Evolutionary conservation across 352 stramenopile species (phyloP).

Genomic region (Phytopythium kandeliae): DNA sequence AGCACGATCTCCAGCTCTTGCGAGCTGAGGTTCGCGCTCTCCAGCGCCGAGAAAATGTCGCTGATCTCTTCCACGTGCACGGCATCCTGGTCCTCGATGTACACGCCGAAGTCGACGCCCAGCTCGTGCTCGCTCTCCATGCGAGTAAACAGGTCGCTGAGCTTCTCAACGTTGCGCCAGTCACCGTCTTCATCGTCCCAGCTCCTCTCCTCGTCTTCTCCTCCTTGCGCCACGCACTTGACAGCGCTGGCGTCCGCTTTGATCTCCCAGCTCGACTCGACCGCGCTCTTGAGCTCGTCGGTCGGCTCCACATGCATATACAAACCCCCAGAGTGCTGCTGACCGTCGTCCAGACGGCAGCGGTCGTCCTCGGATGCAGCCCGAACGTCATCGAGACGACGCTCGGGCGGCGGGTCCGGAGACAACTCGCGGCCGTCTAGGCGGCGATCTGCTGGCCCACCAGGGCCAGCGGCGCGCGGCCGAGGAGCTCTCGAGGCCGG

Average conservation of each 20-base stretch:
- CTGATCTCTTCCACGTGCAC: slow-evolving; percentile 55
- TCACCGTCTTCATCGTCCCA: slow-evolving; percentile 26
- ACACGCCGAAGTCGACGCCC: slow-evolving; percentile 36
- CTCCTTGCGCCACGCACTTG: slow-evolving; percentile 6
- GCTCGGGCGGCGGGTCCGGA: slow-evolving; percentile 7
- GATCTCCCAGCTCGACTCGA: slow-evolving; percentile 2
- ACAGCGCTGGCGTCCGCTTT: not conserved
- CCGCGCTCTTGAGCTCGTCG: slow-evolving; percentile 3
- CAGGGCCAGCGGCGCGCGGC: slow-evolving; percentile 12
- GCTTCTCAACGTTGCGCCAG: slow-evolving; percentile 39
- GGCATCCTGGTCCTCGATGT: slow-evolving; percentile 44
- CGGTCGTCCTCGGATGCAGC: slow-evolving; percentile 9
- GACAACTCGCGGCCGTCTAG: slow-evolving; percentile 22
- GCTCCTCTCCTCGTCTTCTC: slow-evolving; percentile 9
- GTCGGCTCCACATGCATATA: slow-evolving; percentile 9
- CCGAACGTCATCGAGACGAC: slow-evolving; percentile 8
- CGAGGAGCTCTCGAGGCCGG: slow-evolving; percentile 4
- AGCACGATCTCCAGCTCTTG: slow-evolving; percentile 7
- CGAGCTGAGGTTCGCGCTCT: slow-evolving; percentile 17
- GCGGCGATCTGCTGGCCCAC: slow-evolving; percentile 14
- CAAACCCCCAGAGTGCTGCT: slow-evolving; percentile 15
- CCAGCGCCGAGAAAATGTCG: slow-evolving; percentile 36
- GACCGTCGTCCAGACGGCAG: slow-evolving; percentile 7
- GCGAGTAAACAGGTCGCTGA: slow-evolving; percentile 48
- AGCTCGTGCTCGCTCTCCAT: slow-evolving; percentile 38